A percentile compares a stretch with the other conserved stretches of the same genome.
phyloP scores from a whole-genome alignment of 495 filamentous ascomycete species.

The Letharia lupina region DNA sequence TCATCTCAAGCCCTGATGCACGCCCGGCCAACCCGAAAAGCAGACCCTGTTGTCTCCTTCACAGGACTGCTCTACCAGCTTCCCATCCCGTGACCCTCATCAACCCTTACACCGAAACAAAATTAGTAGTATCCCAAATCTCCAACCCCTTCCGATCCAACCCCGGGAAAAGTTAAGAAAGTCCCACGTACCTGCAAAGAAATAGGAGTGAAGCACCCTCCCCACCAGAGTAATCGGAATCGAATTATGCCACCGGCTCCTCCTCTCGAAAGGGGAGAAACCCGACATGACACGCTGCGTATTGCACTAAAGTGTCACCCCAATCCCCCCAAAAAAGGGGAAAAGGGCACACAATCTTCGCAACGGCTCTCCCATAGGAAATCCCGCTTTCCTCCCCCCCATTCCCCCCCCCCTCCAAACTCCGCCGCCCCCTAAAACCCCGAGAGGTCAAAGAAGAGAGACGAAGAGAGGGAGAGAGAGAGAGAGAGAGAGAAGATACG shows the following conservation, averaged over 20 bases:
- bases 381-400: constrained; percentile 23
- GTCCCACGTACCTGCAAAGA: constrained; percentile 51
- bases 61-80: background rate
- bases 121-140: constrained; percentile 38
- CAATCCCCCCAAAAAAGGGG: constrained; percentile 24
- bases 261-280: constrained; percentile 27
- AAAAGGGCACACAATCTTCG: constrained; percentile 73
- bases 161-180: background rate
- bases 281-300: constrained; percentile 68
- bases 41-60: background rate
- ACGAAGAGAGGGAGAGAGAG: constrained; percentile 25
- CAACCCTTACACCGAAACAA: background rate
- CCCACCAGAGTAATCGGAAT: constrained; percentile 97
- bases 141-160: background rate
- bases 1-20: background rate
- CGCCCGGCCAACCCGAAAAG: background rate
- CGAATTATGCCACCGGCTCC: constrained; percentile 69
- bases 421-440: background rate
- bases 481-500: constrained; percentile 26
- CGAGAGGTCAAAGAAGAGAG: constrained; percentile 18
- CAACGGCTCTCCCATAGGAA: constrained; percentile 82
- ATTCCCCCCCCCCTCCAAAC: constrained; percentile 30
- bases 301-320: constrained; percentile 96
- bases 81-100: background rate
- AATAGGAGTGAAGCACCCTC: constrained; percentile 63